A percentile compares a stretch with the other conserved stretches of the same genome.
phyloP scores from a whole-genome alignment of 2,329 filamentous ascomycete genomes.

The Juglanconis oblonga region DNA sequence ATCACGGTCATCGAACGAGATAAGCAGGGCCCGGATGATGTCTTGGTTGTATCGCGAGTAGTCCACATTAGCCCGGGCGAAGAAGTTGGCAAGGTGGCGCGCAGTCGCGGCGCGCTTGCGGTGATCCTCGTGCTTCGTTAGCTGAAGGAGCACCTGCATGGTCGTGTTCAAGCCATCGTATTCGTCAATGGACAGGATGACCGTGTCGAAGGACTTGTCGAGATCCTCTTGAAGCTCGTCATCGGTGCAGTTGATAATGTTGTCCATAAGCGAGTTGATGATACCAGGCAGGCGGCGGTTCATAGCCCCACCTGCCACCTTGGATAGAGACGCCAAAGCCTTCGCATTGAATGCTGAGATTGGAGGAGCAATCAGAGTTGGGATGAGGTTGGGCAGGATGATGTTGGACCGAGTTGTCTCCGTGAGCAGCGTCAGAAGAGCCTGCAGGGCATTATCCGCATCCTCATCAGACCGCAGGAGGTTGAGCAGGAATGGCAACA shows the following conservation, averaged over 20 bases:
- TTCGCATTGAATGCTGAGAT: slow-evolving; percentile 94
- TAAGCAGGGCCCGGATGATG: slow-evolving; percentile 83
- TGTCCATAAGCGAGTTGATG: slow-evolving; percentile 91
- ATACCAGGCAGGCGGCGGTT: slow-evolving; percentile 85
- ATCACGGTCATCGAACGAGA: slow-evolving; percentile 89
- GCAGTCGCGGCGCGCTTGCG: slow-evolving; percentile 75
- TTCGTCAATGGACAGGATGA: slow-evolving; percentile 90
- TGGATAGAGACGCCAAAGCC: slow-evolving; percentile 86
- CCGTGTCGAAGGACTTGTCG: slow-evolving; percentile 78
- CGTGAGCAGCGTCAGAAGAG: slow-evolving; percentile 88
- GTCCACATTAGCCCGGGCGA: slow-evolving; percentile 74
- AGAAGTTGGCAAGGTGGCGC: slow-evolving; percentile 81
- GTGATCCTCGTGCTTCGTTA: slow-evolving; percentile 93
- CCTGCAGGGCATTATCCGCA: slow-evolving; percentile 88
- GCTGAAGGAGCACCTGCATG: slow-evolving; percentile 86
- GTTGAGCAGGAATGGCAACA: slow-evolving; percentile 86
- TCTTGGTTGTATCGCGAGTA: slow-evolving; percentile 96
- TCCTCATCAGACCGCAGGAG: slow-evolving; percentile 83
- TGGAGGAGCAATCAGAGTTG: slow-evolving; percentile 83
- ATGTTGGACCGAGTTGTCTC: slow-evolving; percentile 93
- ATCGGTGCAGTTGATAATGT: slow-evolving; percentile 75
- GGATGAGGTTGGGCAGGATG: slow-evolving; percentile 93
- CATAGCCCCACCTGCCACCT: slow-evolving; percentile 88
- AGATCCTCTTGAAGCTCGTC: slow-evolving; percentile 72
- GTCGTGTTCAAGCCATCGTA: slow-evolving; percentile 92